Percentiles rank a stretch among this genome's conserved stretches.
phyloP scores from a whole-genome alignment of 106 monocot species.

The Apostasia ramifera region DNA sequence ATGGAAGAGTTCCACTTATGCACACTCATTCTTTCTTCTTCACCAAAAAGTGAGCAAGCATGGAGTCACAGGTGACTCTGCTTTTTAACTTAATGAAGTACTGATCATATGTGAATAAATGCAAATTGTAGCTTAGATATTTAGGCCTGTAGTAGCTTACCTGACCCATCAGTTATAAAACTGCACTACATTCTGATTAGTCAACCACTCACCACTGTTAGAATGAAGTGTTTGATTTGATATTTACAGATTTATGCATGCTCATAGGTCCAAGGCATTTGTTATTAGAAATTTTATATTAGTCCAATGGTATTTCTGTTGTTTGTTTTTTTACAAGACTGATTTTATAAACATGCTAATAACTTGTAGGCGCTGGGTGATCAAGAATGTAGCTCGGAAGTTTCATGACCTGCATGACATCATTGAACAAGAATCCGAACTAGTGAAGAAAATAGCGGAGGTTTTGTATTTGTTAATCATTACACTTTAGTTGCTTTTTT shows the following conservation, averaged over 20 bases:
- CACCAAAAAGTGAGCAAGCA: slow-evolving; percentile 69
- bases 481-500: background rate
- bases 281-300: no score
- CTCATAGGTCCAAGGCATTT: no score
- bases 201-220: no score
- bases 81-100: background rate
- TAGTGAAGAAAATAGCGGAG: slow-evolving; percentile 77
- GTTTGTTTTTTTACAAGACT: background rate
- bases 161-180: no score
- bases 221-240: no score
- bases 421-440: slow-evolving; percentile 48
- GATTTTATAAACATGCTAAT: background rate
- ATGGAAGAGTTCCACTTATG: slow-evolving; percentile 52
- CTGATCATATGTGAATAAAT: background rate
- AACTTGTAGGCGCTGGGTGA: slow-evolving; percentile 61
- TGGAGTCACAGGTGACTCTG: slow-evolving; percentile 68
- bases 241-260: no score
- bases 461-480: slow-evolving; percentile 17
- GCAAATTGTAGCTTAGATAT: background rate
- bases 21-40: slow-evolving; percentile 60
- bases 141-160: no score
- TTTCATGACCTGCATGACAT: slow-evolving; percentile 29
- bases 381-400: slow-evolving; percentile 39
- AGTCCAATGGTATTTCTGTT: no score
- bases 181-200: no score